phyloP scores from a whole-genome alignment of 163 green algal genomes.

The Volvox carteri region DNA sequence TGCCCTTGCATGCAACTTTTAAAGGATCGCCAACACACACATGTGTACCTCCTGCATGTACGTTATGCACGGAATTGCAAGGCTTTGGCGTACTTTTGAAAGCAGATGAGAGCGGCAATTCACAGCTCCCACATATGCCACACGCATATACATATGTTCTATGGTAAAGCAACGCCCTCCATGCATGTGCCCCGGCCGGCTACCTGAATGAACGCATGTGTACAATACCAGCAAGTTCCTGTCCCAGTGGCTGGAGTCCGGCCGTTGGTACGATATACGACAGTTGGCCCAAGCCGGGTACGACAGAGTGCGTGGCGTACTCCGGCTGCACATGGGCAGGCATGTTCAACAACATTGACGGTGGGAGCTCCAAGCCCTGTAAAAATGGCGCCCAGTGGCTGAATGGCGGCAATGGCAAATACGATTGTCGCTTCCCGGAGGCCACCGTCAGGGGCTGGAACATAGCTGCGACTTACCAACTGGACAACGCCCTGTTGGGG shows the following conservation, averaged over 20 bases:
- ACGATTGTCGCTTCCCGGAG: constrained; percentile 40
- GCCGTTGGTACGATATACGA: constrained; percentile 48
- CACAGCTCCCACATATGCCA: too few species aligned
- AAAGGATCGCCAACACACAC: too few species aligned
- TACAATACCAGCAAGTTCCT: not conserved
- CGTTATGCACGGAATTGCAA: too few species aligned
- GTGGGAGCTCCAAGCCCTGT: not conserved
- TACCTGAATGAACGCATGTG: too few species aligned
- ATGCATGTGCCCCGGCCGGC: too few species aligned
- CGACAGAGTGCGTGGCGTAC: constrained; percentile 8
- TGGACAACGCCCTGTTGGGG: not conserved
- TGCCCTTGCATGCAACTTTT: too few species aligned
- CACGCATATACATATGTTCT: too few species aligned
- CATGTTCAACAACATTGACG: constrained; percentile 29
- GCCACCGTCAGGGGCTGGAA: not conserved
- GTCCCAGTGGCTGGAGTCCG: constrained; percentile 16
- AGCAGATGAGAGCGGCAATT: too few species aligned
- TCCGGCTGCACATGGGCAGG: constrained; percentile 38
- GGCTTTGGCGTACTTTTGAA: too few species aligned
- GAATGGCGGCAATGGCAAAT: not conserved
- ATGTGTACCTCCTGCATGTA: too few species aligned
- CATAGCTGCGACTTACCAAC: constrained; percentile 38
- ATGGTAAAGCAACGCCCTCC: too few species aligned
- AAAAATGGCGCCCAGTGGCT: constrained; percentile 21
- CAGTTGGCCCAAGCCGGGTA: constrained; percentile 53